A percentile compares a stretch with the other conserved stretches of the same genome.
Evolutionary conservation across 2,329 filamentous ascomycete species (phyloP).

Genomic region (Fusarium tjaetaba): DNA sequence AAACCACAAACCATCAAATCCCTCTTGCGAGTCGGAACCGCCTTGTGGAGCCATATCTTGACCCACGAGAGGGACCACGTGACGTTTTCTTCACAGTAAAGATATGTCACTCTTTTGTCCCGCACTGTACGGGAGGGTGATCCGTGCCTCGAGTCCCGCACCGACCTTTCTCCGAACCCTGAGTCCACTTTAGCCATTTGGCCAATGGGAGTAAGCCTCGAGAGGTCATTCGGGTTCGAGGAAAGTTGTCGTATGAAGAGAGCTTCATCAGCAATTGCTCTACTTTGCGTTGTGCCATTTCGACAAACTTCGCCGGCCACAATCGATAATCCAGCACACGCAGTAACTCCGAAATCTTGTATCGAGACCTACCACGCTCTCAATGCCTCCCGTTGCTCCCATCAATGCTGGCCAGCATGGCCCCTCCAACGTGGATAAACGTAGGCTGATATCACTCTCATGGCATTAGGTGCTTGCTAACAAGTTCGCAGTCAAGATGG

Average conservation of each 20-base stretch:
- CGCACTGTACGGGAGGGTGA: conserved; percentile 20
- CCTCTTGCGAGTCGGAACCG: conserved; percentile 35
- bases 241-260: conserved; percentile 27
- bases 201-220: conserved; percentile 42
- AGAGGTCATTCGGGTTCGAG: conserved; percentile 27
- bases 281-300: conserved; percentile 1
- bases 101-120: neutral
- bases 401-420: conserved; percentile 56
- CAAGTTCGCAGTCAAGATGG: conserved; percentile 75
- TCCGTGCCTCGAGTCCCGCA: conserved; percentile 20
- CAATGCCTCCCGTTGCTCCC: conserved; percentile 55
- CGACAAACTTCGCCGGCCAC: neutral
- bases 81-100: conserved; percentile 47
- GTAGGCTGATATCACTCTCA: conserved; percentile 49
- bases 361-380: conserved; percentile 7
- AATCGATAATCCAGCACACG: neutral
- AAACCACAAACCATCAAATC: conserved; percentile 38
- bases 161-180: conserved; percentile 45
- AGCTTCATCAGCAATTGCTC: conserved; percentile 34
- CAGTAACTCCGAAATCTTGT: neutral
- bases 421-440: conserved; percentile 65
- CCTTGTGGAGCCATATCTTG: conserved; percentile 40
- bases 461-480: conserved; percentile 30
- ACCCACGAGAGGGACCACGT: conserved; percentile 51
- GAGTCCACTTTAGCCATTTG: neutral